Conservation (phyloP, 306 rosid genomes). For the Chamaecrista fasciculata region DNA sequence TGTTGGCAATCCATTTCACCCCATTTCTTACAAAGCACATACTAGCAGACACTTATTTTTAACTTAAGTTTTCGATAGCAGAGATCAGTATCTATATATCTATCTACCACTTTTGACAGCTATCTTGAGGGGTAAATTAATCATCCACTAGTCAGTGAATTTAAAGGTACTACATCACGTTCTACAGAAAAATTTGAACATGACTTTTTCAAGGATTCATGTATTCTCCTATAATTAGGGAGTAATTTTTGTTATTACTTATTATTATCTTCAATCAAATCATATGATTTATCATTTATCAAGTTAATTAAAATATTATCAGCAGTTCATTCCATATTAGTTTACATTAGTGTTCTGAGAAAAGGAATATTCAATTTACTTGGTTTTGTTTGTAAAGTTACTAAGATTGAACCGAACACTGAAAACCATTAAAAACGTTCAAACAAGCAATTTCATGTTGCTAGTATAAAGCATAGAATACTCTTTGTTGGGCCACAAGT, state of each 20-base stretch:
- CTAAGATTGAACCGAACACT: background rate
- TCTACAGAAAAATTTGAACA: background rate
- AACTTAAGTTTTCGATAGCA: background rate
- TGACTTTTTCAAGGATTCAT: background rate
- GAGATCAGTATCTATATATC: background rate
- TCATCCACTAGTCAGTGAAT: background rate
- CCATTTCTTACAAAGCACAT: background rate
- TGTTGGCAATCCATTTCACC: background rate
- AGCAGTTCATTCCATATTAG: background rate
- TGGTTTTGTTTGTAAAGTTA: background rate
- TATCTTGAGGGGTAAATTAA: background rate
- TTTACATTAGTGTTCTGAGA: background rate
- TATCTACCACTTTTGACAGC: background rate
- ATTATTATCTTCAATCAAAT: background rate
- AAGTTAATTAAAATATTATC: constrained; percentile 11
- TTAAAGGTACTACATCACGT: background rate
- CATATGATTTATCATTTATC: constrained; percentile 8
- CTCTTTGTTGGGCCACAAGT: constrained; percentile 82
- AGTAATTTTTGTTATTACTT: background rate
- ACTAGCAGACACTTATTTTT: background rate
- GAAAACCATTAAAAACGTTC: constrained; percentile 7
- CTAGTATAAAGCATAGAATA: constrained; percentile 35
- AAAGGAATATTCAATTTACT: background rate
- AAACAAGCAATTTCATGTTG: constrained; percentile 16
- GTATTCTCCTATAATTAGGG: background rate